phyloP scores from a whole-genome alignment of 2,329 filamentous ascomycete species.

The Aspergillus japonicus region DNA sequence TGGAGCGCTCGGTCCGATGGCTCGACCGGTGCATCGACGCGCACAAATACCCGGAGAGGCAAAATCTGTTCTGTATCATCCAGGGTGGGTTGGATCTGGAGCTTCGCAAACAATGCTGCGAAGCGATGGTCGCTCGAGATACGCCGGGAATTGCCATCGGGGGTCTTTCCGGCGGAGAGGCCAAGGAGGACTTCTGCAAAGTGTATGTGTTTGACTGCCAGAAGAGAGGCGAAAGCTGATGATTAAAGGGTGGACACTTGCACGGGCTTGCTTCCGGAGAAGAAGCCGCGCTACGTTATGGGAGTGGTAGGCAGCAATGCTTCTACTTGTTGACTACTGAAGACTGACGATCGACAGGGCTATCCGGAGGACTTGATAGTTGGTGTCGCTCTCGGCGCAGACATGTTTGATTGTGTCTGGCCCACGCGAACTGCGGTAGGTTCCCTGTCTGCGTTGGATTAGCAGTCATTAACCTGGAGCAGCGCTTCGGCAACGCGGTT shows the following conservation, averaged over 20 bases:
- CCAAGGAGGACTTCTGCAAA: constrained; percentile 86
- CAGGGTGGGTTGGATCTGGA: constrained; percentile 90
- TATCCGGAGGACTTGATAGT: constrained; percentile 96
- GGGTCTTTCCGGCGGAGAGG: constrained; percentile 90
- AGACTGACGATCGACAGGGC: constrained; percentile 49
- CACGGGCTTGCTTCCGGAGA: constrained; percentile 77
- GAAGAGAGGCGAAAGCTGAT: constrained; percentile 9
- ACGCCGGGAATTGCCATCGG: constrained; percentile 97
- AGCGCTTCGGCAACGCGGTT: constrained; percentile 90
- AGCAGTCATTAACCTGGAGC: background rate
- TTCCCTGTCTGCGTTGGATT: constrained; percentile 3
- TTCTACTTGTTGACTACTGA: background rate
- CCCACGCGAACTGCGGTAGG: constrained; percentile 83
- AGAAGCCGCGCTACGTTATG: constrained; percentile 99
- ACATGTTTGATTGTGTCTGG: constrained; percentile 99
- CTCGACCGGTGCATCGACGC: constrained; percentile 90
- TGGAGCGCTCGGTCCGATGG: constrained; percentile 93
- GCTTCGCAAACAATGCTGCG: constrained; percentile 78
- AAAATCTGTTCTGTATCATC: constrained; percentile 98
- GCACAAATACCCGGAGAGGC: constrained; percentile 75
- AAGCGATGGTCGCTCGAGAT: constrained; percentile 82
- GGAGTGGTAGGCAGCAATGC: constrained; percentile 62
- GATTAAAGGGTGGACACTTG: constrained; percentile 68
- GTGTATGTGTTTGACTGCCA: constrained; percentile 50
- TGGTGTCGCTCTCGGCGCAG: constrained; percentile 86